These are phyloP conservation scores for Rosa multiflora DNA, from an alignment of 306 rosid species.

Conservation along the genomic window DNA sequence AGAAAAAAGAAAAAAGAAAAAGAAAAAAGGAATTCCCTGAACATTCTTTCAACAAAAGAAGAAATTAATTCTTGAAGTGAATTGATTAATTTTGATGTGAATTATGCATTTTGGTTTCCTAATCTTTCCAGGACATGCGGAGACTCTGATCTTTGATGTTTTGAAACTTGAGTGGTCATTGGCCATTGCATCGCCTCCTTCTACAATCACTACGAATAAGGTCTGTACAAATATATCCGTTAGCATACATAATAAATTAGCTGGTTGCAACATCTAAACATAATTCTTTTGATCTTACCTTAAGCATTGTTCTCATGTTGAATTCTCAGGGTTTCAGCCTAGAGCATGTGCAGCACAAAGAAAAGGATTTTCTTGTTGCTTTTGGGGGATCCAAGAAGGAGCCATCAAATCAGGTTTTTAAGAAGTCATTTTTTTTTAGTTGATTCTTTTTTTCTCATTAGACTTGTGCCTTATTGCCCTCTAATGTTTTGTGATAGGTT, in stretches of 20 bases:
- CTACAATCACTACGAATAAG: slow-evolving; percentile 80
- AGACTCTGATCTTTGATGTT: slow-evolving; percentile 83
- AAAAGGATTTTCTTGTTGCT: slow-evolving; percentile 89
- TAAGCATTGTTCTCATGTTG: slow-evolving; percentile 1
- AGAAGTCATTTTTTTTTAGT: slow-evolving; percentile 10
- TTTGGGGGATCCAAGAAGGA: slow-evolving; percentile 95
- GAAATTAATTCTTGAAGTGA: background rate
- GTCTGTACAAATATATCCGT: slow-evolving; percentile 12
- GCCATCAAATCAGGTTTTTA: slow-evolving; percentile 78
- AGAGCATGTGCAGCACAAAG: slow-evolving; percentile 76
- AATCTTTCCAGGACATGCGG: slow-evolving; percentile 64
- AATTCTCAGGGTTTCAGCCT: slow-evolving; percentile 81
- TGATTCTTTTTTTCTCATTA: slow-evolving; percentile 3
- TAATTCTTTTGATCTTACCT: slow-evolving; percentile 20
- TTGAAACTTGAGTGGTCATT: slow-evolving; percentile 75
- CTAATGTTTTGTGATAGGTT: slow-evolving; percentile 43
- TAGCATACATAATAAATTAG: background rate
- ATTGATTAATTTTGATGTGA: background rate
- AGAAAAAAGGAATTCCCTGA: background rate
- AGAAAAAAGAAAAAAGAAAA: no score
- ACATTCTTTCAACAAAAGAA: background rate
- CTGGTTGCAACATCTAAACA: background rate
- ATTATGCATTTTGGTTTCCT: background rate
- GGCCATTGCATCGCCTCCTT: slow-evolving; percentile 57
- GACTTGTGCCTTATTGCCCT: slow-evolving; percentile 5